A percentile compares a stretch with the other conserved stretches of the same genome.
Conservation (phyloP, 2,329 filamentous ascomycete species). For the Cryphonectria naterciae region DNA sequence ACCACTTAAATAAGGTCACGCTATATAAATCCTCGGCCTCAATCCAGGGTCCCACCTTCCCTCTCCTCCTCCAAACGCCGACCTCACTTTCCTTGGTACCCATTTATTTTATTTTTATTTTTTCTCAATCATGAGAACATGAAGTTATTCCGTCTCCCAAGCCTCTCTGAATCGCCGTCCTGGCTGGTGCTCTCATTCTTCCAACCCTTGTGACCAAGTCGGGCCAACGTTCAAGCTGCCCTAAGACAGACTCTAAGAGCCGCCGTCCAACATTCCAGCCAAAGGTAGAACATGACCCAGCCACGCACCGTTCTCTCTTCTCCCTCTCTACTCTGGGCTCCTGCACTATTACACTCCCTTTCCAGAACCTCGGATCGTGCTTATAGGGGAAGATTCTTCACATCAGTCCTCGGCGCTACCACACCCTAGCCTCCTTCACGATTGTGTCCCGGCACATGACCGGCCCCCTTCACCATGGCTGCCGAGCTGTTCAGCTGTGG, state of each 20-base stretch:
- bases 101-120: background rate
- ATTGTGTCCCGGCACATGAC: conserved; percentile 11
- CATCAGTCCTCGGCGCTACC: background rate
- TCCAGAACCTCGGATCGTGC: background rate
- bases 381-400: background rate
- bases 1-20: background rate
- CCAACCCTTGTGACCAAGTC: conserved; percentile 5
- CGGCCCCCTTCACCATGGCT: conserved; percentile 12
- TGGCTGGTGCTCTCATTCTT: background rate
- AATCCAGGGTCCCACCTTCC: background rate
- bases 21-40: background rate
- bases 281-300: conserved; percentile 12
- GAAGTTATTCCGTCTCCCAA: background rate
- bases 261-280: conserved; percentile 13
- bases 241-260: conserved; percentile 6
- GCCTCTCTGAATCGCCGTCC: background rate
- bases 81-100: background rate
- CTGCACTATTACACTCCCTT: background rate
- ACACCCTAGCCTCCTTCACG: conserved; percentile 15
- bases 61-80: background rate
- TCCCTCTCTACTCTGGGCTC: background rate
- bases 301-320: background rate
- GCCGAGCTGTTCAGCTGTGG: background rate
- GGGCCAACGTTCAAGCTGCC: background rate
- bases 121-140: background rate